Evolutionary conservation across 2,329 filamentous ascomycete species (phyloP).

Genomic region (Pseudohalonectria lignicola): DNA sequence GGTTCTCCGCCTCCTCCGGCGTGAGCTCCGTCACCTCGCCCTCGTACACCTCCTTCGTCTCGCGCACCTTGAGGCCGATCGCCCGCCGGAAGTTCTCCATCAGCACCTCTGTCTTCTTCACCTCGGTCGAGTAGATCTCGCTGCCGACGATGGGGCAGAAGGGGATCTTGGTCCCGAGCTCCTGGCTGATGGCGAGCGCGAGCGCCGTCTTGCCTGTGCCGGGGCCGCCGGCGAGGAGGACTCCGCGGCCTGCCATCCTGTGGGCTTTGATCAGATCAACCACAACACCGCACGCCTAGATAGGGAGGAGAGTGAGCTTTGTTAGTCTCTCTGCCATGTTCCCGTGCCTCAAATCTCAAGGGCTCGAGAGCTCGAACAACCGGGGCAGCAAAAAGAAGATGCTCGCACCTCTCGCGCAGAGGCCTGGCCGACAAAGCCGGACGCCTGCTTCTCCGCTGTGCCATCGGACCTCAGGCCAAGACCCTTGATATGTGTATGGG

Average conservation of each 20-base stretch:
- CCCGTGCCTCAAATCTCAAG: not conserved
- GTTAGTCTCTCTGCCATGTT: not conserved
- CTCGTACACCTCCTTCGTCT: constrained; percentile 99
- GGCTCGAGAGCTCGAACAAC: not conserved
- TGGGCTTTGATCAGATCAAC: constrained; percentile 92
- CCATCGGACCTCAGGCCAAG: constrained; percentile 81
- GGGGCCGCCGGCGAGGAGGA: constrained; percentile 85
- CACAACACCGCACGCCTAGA: constrained; percentile 81
- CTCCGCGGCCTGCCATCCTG: constrained; percentile 94
- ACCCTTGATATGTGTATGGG: constrained; percentile 96
- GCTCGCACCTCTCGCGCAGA: constrained; percentile 89
- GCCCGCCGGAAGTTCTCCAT: constrained; percentile 99
- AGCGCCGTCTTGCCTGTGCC: constrained; percentile 96
- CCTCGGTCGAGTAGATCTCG: constrained; percentile 94
- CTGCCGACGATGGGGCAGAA: constrained; percentile 98
- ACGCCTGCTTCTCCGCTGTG: constrained; percentile 64
- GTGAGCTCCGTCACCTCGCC: constrained; percentile 97
- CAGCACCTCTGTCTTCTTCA: constrained; percentile 98
- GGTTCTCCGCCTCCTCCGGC: constrained; percentile 96
- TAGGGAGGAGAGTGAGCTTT: not conserved
- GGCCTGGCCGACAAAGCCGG: constrained; percentile 83
- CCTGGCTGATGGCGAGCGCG: constrained; percentile 89
- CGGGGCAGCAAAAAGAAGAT: constrained; percentile 8
- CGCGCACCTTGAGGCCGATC: constrained; percentile 91
- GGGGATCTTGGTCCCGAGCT: constrained; percentile 94